Base-by-base conservation (phyloP, 2,329 filamentous ascomycete genomes). In the Fusarium cyanostomum region DNA sequence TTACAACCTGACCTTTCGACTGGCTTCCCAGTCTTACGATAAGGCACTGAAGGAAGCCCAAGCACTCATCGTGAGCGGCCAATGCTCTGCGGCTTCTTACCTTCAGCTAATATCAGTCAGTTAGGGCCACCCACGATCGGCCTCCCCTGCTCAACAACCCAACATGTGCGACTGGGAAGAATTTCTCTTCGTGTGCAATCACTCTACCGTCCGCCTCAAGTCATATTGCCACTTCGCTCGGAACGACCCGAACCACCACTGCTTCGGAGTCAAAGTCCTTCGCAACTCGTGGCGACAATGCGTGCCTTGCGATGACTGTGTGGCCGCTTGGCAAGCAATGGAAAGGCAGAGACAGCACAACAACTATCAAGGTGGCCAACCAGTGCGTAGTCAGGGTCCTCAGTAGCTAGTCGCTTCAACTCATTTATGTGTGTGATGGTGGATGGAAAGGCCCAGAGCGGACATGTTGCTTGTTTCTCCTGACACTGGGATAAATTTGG, bases 191-290 rank as follows among this genome's bases (percentile, higher is more conserved):
- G 76, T 73, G 48, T 94, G 90, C 78, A 81, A 81, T 27, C 89
- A 92, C 76, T 82, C 80, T 6, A 77, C 79, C 13, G 76, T 82
- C 24, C 84, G 86, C 16, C 79, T 91, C 27, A 86, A 88, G 71
- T 87, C 86, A 21, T 84, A 92, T 75, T 94, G 91, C 75, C 91
- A 93, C 76, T 88, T 87, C 66, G 89, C 90, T 7, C 87, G 91
- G 56, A 92, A 91, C 72, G 87, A 92, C 67, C 86, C 86, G 1
- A 81, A 84, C 60, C 89, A 93, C 72, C 81, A 86, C 67, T 93
- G 91, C 74, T 85, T 85, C 64, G 82, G 87, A 10, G 85, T 91
- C 52, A 89, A 90, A 77, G 85, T 85, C 34, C 81, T 91, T 58
- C 83, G 86, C 21, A 79, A 86, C 61, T 85, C 85, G 71, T 86